These are phyloP conservation scores for Trichothecium sympodiale DNA, from an alignment of 2,329 filamentous ascomycete genomes.

Conservation along the genomic window DNA sequence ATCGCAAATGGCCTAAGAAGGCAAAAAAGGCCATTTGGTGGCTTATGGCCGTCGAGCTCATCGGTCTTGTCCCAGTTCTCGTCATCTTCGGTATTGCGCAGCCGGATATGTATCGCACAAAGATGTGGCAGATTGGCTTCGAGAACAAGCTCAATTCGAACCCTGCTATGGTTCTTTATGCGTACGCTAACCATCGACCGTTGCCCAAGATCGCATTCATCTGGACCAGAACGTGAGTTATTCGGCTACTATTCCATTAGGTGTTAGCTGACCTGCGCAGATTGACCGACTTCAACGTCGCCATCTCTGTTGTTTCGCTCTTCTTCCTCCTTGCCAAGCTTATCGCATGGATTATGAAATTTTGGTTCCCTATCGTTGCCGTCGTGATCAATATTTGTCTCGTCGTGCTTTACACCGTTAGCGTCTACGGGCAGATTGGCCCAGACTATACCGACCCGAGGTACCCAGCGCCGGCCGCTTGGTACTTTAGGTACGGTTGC, in stretches of 20 bases:
- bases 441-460: conserved; percentile 59
- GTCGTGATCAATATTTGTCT: conserved; percentile 46
- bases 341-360: conserved; percentile 57
- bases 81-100: conserved; percentile 64
- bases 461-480: conserved; percentile 51
- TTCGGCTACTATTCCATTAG: too few relatives aligned
- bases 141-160: conserved; percentile 65
- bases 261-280: conserved; percentile 26
- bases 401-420: conserved; percentile 51
- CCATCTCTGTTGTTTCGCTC: conserved; percentile 63
- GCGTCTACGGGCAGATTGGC: conserved; percentile 59
- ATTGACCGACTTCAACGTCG: conserved; percentile 64
- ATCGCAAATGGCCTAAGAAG: conserved; percentile 43
- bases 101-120: conserved; percentile 60
- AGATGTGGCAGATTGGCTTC: conserved; percentile 62
- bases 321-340: conserved; percentile 66
- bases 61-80: conserved; percentile 52
- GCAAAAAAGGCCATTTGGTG: conserved; percentile 44
- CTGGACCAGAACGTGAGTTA: conserved; percentile 61
- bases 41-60: conserved; percentile 56
- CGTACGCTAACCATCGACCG: conserved; percentile 59
- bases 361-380: conserved; percentile 57
- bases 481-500: conserved; percentile 68
- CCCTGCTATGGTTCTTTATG: conserved; percentile 58
- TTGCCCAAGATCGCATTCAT: conserved; percentile 54